phyloP scores from a whole-genome alignment of 2,329 filamentous ascomycete genomes.

The Claviceps digitariae region DNA sequence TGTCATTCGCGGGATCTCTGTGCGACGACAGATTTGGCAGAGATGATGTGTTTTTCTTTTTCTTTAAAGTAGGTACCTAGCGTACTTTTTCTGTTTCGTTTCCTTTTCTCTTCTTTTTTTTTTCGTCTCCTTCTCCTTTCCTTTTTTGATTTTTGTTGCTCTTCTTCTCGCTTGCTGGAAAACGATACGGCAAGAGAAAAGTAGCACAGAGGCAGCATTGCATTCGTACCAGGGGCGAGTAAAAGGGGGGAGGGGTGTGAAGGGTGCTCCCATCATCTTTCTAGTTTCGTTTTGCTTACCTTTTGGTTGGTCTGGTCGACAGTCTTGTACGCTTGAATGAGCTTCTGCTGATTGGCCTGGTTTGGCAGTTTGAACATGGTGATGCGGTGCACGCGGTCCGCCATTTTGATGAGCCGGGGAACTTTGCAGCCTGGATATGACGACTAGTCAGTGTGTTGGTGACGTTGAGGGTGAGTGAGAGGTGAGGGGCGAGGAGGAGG shows the following conservation, averaged over 20 bases:
- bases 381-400: constrained; percentile 30
- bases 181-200: neutral
- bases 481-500: too few species aligned
- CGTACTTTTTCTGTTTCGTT: too few species aligned
- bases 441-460: neutral
- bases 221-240: neutral
- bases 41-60: neutral
- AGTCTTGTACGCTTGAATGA: constrained; percentile 31
- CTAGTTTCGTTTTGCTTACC: constrained; percentile 16
- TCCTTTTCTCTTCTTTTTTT: too few species aligned
- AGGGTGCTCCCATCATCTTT: neutral
- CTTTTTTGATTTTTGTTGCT: neutral
- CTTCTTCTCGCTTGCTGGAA: neutral
- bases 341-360: constrained; percentile 26
- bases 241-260: neutral
- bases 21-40: neutral
- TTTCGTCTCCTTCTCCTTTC: too few species aligned
- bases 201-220: neutral
- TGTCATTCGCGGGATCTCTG: neutral
- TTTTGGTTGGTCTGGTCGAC: constrained; percentile 27
- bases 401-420: constrained; percentile 15
- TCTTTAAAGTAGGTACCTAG: neutral
- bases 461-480: neutral
- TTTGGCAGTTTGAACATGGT: constrained; percentile 42
- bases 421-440: neutral